Evolutionary conservation across 768 basidiomycete species (phyloP).

Genomic region (Tylopilus plumbeoviolaceoides): DNA sequence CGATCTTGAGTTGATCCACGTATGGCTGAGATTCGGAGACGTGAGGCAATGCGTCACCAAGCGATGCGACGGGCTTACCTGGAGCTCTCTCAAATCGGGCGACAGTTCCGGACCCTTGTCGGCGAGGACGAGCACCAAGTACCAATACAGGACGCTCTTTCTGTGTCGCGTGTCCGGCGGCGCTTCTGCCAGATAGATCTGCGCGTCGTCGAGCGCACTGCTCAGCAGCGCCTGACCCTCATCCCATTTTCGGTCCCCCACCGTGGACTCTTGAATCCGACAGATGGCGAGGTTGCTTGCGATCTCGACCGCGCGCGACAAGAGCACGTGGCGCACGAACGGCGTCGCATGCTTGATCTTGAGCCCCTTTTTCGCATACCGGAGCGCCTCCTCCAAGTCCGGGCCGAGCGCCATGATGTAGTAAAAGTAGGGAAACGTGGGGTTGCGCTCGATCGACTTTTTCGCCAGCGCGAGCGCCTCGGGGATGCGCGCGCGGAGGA

Average conservation of each 20-base stretch:
- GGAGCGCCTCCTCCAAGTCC: conserved; percentile 48
- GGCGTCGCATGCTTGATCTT: conserved; percentile 51
- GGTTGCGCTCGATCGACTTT: conserved; percentile 48
- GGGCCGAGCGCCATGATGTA: conserved; percentile 53
- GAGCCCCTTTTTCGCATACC: conserved; percentile 62
- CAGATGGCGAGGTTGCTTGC: conserved; percentile 53
- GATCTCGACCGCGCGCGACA: conserved; percentile 60
- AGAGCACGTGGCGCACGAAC: conserved; percentile 52
- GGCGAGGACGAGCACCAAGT: conserved; percentile 49
- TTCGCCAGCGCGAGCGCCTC: conserved; percentile 48
- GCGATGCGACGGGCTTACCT: conserved; percentile 33
- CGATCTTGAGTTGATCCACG: conserved; percentile 42
- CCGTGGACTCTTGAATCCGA: conserved; percentile 42
- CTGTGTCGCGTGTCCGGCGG: conserved; percentile 62
- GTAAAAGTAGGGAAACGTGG: conserved; percentile 59
- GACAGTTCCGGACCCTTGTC: conserved; percentile 49
- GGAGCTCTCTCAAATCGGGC: conserved; percentile 45
- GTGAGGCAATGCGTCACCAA: not conserved
- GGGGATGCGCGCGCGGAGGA: conserved; percentile 45
- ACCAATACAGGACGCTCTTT: conserved; percentile 58
- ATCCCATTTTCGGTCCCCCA: conserved; percentile 45
- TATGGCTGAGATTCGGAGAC: conserved; percentile 28
- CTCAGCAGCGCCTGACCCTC: conserved; percentile 59
- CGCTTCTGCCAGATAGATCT: conserved; percentile 45
- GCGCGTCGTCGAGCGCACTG: conserved; percentile 59